These are phyloP conservation scores for Hymenoscyphus scutula DNA, from an alignment of 2,329 filamentous ascomycete genomes.

Conservation along the genomic window DNA sequence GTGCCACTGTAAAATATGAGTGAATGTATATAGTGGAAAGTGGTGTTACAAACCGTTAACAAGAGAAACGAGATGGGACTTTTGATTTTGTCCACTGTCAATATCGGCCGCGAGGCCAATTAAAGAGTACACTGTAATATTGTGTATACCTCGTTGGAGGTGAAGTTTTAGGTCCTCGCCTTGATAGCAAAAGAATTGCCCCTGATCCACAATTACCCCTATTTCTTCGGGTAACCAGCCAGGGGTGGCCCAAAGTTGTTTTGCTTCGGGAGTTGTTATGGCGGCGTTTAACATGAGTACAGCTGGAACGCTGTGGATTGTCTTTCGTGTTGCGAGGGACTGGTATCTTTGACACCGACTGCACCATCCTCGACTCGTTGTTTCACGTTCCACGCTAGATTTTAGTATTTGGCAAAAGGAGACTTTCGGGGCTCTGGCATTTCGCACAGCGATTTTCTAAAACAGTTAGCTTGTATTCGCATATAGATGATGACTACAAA, in stretches of 20 bases:
- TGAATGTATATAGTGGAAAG: neutral
- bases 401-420: slow-evolving; percentile 93
- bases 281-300: slow-evolving; percentile 89
- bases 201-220: slow-evolving; percentile 83
- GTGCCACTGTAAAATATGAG: slow-evolving; percentile 51
- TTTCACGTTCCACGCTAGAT: slow-evolving; percentile 84
- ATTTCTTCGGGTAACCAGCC: slow-evolving; percentile 94
- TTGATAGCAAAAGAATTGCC: slow-evolving; percentile 94
- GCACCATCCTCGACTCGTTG: slow-evolving; percentile 90
- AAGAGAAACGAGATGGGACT: slow-evolving; percentile 86
- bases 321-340: slow-evolving; percentile 79
- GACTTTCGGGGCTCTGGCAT: slow-evolving; percentile 51
- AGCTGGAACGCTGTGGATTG: slow-evolving; percentile 75
- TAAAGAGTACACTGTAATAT: slow-evolving; percentile 85
- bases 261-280: slow-evolving; percentile 68
- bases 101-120: slow-evolving; percentile 89
- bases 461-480: slow-evolving; percentile 18
- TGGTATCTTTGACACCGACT: slow-evolving; percentile 88
- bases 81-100: slow-evolving; percentile 79
- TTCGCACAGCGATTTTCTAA: slow-evolving; percentile 49
- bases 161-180: slow-evolving; percentile 83
- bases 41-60: slow-evolving; percentile 67
- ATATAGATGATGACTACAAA: slow-evolving; percentile 17
- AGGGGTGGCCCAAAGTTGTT: slow-evolving; percentile 80
- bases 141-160: slow-evolving; percentile 71